Conservation (phyloP, 495 filamentous ascomycete genomes). For the Neurospora sp. region DNA sequence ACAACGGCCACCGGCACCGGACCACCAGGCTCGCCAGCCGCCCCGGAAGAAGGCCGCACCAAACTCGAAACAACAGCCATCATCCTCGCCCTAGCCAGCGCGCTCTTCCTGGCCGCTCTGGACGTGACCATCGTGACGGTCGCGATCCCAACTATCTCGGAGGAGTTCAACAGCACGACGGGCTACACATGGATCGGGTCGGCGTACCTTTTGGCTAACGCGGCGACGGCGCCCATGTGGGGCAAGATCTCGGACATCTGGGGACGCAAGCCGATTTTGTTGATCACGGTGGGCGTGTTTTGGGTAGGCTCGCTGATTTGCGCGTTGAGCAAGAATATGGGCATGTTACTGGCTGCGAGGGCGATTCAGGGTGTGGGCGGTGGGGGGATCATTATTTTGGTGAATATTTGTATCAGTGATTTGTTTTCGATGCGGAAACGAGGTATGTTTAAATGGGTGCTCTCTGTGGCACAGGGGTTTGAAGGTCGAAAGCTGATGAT, state of each 20-base stretch:
- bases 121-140: slow-evolving; percentile 30
- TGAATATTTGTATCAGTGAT: slow-evolving; percentile 76
- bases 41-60: slow-evolving; percentile 26
- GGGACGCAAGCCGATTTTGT: slow-evolving; percentile 70
- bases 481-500: background rate
- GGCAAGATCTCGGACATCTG: slow-evolving; percentile 82
- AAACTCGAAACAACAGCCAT: slow-evolving; percentile 26
- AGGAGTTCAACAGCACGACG: slow-evolving; percentile 49
- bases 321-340: slow-evolving; percentile 54
- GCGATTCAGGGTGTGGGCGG: slow-evolving; percentile 78
- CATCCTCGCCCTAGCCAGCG: slow-evolving; percentile 34
- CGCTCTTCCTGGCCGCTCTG: slow-evolving; percentile 46
- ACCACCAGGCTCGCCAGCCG: background rate
- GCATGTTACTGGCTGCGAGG: slow-evolving; percentile 66
- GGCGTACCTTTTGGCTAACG: slow-evolving; percentile 58
- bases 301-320: slow-evolving; percentile 66
- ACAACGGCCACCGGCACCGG: background rate
- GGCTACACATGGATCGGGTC: slow-evolving; percentile 74
- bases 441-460: too few species aligned
- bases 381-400: slow-evolving; percentile 69
- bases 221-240: slow-evolving; percentile 63
- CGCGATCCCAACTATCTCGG: slow-evolving; percentile 49
- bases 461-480: too few species aligned
- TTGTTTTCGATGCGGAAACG: slow-evolving; percentile 62
- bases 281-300: slow-evolving; percentile 64